phyloP scores from a whole-genome alignment of 2,329 filamentous ascomycete genomes.

The Ascochyta pisi region DNA sequence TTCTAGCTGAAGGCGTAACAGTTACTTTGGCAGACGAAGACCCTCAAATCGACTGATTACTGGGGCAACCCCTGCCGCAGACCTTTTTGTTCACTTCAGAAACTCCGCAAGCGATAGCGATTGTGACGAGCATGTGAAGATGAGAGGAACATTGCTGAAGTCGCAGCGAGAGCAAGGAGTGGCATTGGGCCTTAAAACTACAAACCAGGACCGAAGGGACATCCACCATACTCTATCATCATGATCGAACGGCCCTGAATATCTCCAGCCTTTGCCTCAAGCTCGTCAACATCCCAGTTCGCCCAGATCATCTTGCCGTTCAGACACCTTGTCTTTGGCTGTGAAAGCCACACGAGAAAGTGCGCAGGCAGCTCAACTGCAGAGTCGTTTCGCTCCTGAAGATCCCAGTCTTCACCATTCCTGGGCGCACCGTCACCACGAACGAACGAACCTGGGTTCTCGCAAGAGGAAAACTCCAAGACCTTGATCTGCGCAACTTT shows the following conservation, averaged over 20 bases:
- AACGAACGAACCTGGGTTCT: conserved; percentile 47
- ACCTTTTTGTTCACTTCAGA: no score
- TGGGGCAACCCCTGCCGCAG: no score
- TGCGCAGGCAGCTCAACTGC: conserved; percentile 11
- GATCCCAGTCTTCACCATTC: conserved; percentile 45
- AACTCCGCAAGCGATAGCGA: no score
- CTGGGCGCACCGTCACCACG: conserved; percentile 44
- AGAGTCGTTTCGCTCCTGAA: conserved; percentile 1
- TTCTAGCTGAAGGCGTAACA: no score
- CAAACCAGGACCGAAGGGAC: conserved; percentile 13
- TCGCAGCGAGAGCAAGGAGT: no score
- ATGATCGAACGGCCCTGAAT: conserved; percentile 22
- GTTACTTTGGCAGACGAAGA: no score
- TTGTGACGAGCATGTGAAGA: no score
- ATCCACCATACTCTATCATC: conserved; percentile 26
- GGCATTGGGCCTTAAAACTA: not conserved
- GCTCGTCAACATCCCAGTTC: conserved; percentile 37
- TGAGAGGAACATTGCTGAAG: no score
- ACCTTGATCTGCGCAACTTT: conserved; percentile 32
- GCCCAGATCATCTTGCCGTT: conserved; percentile 28
- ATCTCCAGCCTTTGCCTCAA: conserved; percentile 23
- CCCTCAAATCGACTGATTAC: no score
- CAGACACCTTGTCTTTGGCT: conserved; percentile 21
- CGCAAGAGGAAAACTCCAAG: conserved; percentile 39
- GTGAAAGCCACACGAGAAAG: conserved; percentile 7